Evolutionary conservation across 768 basidiomycete species (phyloP), one percentile per base, ranked within the genome.

Genomic region (Naganishia friedmannii): DNA sequence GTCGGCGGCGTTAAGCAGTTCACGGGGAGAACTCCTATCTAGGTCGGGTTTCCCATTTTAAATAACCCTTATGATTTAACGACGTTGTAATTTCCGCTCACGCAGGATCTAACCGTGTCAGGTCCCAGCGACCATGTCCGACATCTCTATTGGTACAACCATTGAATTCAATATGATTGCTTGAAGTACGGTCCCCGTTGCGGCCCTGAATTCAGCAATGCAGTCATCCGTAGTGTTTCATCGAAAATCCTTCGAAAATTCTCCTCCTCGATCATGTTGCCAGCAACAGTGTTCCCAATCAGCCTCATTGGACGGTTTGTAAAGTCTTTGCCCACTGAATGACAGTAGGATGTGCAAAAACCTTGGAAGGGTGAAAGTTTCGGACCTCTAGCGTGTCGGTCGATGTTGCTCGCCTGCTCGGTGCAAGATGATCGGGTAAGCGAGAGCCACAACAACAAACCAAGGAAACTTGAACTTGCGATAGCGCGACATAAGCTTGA

Each of bases 401-500:
- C 28, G 72, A 72, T 15, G 75, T 75, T 23, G 76, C 76, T 67
- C 76, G 72, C 39, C 68, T 69, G 57, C 51, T 69, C 21, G 70
- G 21, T 42, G 66, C 60, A 56, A 73, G 67, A 29, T 70, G 70
- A 56, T 23, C 31, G 53, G 15, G 10, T 63, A 13, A 15, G 17
- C 51, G 28, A 56, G 7, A 58, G 54, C 34, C 23, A 21, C 13
- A 53, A 19, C 12, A 12, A 28, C 17, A 23, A 6, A 28, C 17
- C 26, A 37, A n/a, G 29, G 8, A 65, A 23, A 15, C n/a, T 6
- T 10, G 32, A 26, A 60, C 60, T 54, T 48, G 68, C 63, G 45
- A 46, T 9, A 21, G 45, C 28, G 28, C 63, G 77, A 70, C 70
- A 37, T 63, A 58, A 88, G 89, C 89, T 87, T 91, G 77, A 32